Evolutionary conservation across 306 rosid genomes (phyloP).

Genomic region (Dryas alaskensis): DNA sequence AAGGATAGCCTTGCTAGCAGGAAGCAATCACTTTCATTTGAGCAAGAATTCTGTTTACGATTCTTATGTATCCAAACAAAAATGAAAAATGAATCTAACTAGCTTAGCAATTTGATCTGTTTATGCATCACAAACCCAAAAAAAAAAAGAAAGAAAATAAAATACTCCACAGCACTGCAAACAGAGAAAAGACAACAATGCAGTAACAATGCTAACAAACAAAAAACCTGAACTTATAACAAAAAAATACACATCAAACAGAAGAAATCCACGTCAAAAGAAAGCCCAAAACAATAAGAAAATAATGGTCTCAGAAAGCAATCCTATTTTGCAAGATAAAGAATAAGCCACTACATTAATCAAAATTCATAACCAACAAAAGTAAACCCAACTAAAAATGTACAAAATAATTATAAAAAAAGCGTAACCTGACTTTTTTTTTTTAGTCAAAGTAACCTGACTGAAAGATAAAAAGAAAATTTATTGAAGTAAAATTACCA

Average conservation of each 20-base stretch:
- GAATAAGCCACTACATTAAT: neutral
- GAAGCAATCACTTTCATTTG: neutral
- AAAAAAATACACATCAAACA: neutral
- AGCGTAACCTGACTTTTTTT: no score
- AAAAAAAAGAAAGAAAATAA: neutral
- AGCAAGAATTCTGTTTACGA: neutral
- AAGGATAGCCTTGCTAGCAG: neutral
- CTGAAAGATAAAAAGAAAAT: no score
- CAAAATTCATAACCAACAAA: neutral
- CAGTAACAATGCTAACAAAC: neutral
- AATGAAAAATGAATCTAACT: neutral
- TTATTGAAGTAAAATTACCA: conserved; percentile 11
- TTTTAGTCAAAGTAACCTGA: no score
- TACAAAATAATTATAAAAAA: no score
- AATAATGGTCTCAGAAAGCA: neutral
- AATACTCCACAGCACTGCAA: neutral
- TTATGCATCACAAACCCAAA: neutral
- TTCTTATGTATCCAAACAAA: neutral
- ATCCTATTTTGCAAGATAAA: no score
- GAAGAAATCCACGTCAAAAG: no score
- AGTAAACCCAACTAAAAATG: neutral
- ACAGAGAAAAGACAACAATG: neutral
- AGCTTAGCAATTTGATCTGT: no score
- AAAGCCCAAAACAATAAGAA: neutral
- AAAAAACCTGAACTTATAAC: neutral